Percentiles rank a stretch among this genome's conserved stretches.
phyloP scores from a whole-genome alignment of 495 filamentous ascomycete species.

The Oidiodendron maius region DNA sequence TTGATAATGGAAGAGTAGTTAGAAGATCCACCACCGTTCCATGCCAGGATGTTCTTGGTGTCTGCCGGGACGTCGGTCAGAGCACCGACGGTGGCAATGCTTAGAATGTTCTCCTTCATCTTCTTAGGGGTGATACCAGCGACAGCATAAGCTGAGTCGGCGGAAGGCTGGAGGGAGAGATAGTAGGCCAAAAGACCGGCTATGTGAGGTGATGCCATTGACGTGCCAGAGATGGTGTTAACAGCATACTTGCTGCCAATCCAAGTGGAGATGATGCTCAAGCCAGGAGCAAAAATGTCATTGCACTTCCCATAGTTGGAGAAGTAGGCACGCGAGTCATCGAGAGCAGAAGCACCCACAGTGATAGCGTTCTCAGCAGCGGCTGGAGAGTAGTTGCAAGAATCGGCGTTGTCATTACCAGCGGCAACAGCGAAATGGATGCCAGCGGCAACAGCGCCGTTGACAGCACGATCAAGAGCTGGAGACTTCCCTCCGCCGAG shows the following conservation, averaged over 20 bases:
- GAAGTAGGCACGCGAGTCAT: slow-evolving; percentile 98
- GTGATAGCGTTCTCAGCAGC: slow-evolving; percentile 90
- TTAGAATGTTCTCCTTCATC: slow-evolving; percentile 83
- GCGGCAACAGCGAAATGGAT: slow-evolving; percentile 97
- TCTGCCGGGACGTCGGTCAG: slow-evolving; percentile 79
- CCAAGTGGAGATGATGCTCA: slow-evolving; percentile 98
- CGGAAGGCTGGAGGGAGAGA: slow-evolving; percentile 86
- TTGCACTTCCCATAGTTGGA: slow-evolving; percentile 99
- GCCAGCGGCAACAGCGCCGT: slow-evolving; percentile 84
- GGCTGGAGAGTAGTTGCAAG: slow-evolving; percentile 99
- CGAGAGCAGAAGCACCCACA: slow-evolving; percentile 88
- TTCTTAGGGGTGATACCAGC: slow-evolving; percentile 87
- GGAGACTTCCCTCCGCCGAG: slow-evolving; percentile 93
- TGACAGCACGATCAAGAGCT: slow-evolving; percentile 86
- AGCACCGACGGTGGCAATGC: slow-evolving; percentile 72
- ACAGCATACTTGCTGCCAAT: slow-evolving; percentile 87
- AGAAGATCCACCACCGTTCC: slow-evolving; percentile 93
- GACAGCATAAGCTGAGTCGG: slow-evolving; percentile 84
- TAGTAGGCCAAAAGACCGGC: slow-evolving; percentile 95
- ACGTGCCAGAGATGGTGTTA: slow-evolving; percentile 99
- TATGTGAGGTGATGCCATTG: slow-evolving; percentile 98
- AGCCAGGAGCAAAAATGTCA: slow-evolving; percentile 96
- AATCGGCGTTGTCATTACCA: slow-evolving; percentile 97
- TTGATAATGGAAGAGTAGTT: slow-evolving; percentile 85
- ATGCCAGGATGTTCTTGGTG: slow-evolving; percentile 86